Evolutionary conservation across 805 yeast species (phyloP).

Genomic region (Saccharomycopsis synnaedendra): DNA sequence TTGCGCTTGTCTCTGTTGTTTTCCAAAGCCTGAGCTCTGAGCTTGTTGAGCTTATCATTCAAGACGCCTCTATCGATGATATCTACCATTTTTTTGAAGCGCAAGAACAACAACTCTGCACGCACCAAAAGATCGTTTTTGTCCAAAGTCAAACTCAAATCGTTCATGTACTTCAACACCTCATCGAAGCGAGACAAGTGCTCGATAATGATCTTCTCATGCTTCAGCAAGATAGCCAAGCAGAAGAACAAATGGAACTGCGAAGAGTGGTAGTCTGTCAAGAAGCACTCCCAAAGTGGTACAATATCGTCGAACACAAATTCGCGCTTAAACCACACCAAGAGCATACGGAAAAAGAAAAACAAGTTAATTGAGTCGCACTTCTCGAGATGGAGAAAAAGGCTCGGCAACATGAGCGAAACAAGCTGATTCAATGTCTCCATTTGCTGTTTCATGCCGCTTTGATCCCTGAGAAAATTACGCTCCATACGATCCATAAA

Average conservation of each 20-base stretch:
- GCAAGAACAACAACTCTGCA: constrained; percentile 71
- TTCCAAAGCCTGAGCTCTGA: constrained; percentile 7
- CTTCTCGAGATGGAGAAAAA: constrained; percentile 71
- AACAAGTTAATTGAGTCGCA: constrained; percentile 87
- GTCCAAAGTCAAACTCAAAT: constrained; percentile 65
- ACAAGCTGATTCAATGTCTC: constrained; percentile 69
- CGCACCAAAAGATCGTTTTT: constrained; percentile 70
- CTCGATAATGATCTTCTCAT: constrained; percentile 65
- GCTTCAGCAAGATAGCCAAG: constrained; percentile 78
- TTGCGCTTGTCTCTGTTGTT: constrained; percentile 19
- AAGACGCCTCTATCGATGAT: constrained; percentile 48
- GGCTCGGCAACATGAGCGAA: constrained; percentile 81
- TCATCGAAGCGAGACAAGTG: constrained; percentile 79
- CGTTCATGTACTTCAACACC: constrained; percentile 86
- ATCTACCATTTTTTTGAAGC: constrained; percentile 70
- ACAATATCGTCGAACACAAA: constrained; percentile 68
- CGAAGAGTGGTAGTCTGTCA: constrained; percentile 79
- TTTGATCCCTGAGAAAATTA: constrained; percentile 81
- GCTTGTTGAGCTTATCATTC: constrained; percentile 13
- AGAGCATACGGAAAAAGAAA: constrained; percentile 87
- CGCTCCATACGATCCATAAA: constrained; percentile 95
- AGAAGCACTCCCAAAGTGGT: constrained; percentile 82
- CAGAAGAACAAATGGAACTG: constrained; percentile 86
- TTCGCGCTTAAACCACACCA: constrained; percentile 94
- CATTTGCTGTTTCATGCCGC: constrained; percentile 90